Evolutionary conservation across 2,329 filamentous ascomycete genomes (phyloP).

Genomic region (Venturia effusa): DNA sequence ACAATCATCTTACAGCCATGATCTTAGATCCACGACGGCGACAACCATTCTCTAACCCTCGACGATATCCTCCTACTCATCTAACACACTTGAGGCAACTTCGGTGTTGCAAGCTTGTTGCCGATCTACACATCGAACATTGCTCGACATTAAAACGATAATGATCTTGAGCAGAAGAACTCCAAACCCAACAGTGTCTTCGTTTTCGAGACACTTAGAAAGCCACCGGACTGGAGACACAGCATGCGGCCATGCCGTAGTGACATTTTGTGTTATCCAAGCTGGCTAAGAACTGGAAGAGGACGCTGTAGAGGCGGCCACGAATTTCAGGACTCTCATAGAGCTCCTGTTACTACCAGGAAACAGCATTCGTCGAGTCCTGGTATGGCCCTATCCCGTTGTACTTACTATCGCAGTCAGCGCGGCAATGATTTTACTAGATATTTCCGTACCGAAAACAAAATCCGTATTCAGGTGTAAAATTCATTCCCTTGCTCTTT

Average conservation of each 20-base stretch:
- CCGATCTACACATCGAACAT: too few relatives aligned
- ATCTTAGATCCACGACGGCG: too few relatives aligned
- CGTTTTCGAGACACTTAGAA: too few relatives aligned
- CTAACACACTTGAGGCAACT: too few relatives aligned
- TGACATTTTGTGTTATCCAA: not conserved
- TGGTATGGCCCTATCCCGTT: not conserved
- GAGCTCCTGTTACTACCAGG: not conserved
- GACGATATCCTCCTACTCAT: too few relatives aligned
- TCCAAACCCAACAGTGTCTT: too few relatives aligned
- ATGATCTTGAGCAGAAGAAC: too few relatives aligned
- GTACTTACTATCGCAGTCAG: not conserved
- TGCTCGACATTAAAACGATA: too few relatives aligned
- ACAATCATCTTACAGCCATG: too few relatives aligned
- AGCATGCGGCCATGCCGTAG: not conserved
- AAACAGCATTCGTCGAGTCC: not conserved
- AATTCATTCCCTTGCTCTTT: not conserved
- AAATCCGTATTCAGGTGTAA: not conserved
- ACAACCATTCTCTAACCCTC: too few relatives aligned
- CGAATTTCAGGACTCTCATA: not conserved
- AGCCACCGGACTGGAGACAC: too few relatives aligned
- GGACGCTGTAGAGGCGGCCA: not conserved
- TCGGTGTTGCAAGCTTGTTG: too few relatives aligned
- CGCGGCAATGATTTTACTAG: not conserved
- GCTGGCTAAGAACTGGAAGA: not conserved
- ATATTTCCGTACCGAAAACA: not conserved